Base-by-base conservation (phyloP, 2,329 filamentous ascomycete species). In the Zopfia rhizophila region DNA sequence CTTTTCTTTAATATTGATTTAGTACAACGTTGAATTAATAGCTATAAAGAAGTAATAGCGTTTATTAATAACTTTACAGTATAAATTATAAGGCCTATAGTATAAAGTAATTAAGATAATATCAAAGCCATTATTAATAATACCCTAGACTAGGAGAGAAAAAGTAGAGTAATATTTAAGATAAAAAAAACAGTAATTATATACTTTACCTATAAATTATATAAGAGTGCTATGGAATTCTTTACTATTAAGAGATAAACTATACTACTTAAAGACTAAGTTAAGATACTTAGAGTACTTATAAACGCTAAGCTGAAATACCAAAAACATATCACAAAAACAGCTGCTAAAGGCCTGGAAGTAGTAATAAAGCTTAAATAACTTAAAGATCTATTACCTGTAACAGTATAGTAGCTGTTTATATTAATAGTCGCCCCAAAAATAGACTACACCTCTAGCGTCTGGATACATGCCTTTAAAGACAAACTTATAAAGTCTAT, bases 171-270 rank as follows among this genome's bases (percentile, higher is more conserved):
- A 27, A 65, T 54, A 4, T 69, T 70, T 48, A 50, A 68, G 55
- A 58, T 54, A 19, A 60, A 66, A 17, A 70, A 70, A 56, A 72
- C 60, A 24, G 58, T 56, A 5, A 55, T 67, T 23, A 68, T 69
- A 52, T 51, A 70, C 57, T 70, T 72, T 44, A 61, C 63, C 10
- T 38, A 55, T 29, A 66, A 35, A 32, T 14, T 30, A 27, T 37
- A 36, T 17, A 45, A 40, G 25, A 25, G 35, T 17, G 33, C 38
- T 5, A 19, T 17, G 2, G 12, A 24, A n/a, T 11, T 25, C 10
- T 8, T 46, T 11, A 14, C n/a, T 7, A 37, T 53, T 12, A 46
- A 46, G 27, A 41, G 41, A 11, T 32, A 48, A 28, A 48, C 38
- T 22, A 38, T 48, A 5, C 17, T 38, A 24, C 44, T 40, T 18